Base-by-base conservation (phyloP, 1,284 basidiomycete species). In the Naganishia cerealis region DNA sequence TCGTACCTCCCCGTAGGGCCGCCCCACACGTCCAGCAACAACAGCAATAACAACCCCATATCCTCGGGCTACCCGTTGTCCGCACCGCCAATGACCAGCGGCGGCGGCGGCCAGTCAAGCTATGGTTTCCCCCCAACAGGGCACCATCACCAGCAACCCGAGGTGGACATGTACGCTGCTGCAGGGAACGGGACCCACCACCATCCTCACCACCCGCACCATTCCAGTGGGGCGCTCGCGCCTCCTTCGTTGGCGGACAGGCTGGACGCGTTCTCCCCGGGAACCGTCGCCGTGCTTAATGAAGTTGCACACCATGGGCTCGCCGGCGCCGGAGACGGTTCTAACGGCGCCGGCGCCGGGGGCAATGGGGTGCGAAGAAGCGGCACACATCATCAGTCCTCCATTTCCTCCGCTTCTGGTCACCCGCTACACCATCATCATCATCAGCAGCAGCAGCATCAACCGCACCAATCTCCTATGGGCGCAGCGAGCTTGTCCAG, bases 1-100 rank as follows among this genome's bases (percentile, higher is more conserved):
- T 36, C 57, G 3, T 73, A 72, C 2, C 71, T 74, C 10, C 75
- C 77, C 0, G 75, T 77, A 1, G n/a, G n/a, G n/a, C 46, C 46
- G 7, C 16, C 43, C 76, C 76, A 2, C 67, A 68, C 16, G 67
- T 72, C 15, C 58, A 10, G 66, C 66, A n/a, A 33, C 39, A 15
- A 40, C 46, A 24, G 29, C n/a, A 54, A 33, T 9, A 26, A 39
- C 54, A 38, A 48, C 52, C 15, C 46, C 33, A 48, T 48, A 5
- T 26, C 61, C 9, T 57, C 63, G 4, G 63, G 54, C 13, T 57
- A 66, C 33, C 63, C 63, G 0, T 43, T 57, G 8, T 66, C 63
- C 3, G 63, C 53, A 4, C 63, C 54, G 10, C 63, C 53, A 1
- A 52, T 57, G 13, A 33, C 55, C 36, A 8, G 39, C 12, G 62